A percentile compares a stretch with the other conserved stretches of the same genome.
These are phyloP conservation scores for Echinochloa phyllopogon DNA, from an alignment of 176 grass and related monocot species.

Conservation along the genomic window DNA sequence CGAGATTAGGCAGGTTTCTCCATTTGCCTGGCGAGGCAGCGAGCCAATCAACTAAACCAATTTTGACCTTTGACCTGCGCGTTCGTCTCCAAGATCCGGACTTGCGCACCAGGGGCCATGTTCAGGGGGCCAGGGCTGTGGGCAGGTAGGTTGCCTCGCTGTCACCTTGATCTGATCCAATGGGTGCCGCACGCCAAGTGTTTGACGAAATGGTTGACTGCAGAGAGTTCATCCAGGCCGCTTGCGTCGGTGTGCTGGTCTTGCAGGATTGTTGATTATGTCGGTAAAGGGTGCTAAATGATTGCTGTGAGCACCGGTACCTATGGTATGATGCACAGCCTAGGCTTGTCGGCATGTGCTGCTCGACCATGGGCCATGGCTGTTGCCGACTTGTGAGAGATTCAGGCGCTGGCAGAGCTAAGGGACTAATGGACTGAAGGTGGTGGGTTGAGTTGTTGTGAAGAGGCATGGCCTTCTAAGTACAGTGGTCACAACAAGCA, in stretches of 20 bases:
- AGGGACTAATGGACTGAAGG: too few species aligned
- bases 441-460: too few species aligned
- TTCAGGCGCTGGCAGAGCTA: too few species aligned
- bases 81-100: slow-evolving; percentile 6
- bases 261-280: too few species aligned
- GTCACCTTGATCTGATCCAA: background rate
- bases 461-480: too few species aligned
- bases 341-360: background rate
- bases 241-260: background rate
- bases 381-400: too few species aligned
- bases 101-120: background rate
- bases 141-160: background rate
- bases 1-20: too few species aligned
- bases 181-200: slow-evolving; percentile 18
- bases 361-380: too few species aligned
- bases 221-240: background rate
- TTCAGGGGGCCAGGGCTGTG: background rate
- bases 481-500: too few species aligned
- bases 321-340: background rate
- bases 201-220: slow-evolving; percentile 41
- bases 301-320: background rate
- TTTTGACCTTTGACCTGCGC: background rate
- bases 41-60: background rate
- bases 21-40: too few species aligned
- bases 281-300: background rate